Percentiles rank a stretch among this genome's conserved stretches.
These are phyloP conservation scores for Botrytis squamosa DNA, from an alignment of 2,329 filamentous ascomycete genomes.

Conservation along the genomic window DNA sequence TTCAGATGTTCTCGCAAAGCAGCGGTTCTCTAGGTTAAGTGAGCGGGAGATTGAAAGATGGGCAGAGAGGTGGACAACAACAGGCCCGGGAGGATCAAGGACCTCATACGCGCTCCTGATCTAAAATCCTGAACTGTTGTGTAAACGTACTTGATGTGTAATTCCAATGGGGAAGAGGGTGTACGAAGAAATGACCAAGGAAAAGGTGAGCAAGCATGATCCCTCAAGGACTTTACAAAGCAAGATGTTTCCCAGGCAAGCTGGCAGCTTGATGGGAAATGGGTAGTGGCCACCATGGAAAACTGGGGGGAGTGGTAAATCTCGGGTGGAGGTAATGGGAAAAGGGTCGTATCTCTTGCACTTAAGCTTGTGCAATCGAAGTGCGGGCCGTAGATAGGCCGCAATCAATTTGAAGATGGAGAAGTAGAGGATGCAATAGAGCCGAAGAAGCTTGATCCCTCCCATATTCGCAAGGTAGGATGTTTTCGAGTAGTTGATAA, in stretches of 20 bases:
- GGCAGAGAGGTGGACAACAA: neutral
- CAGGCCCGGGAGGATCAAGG: neutral
- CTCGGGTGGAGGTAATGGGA: neutral
- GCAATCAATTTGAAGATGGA: neutral
- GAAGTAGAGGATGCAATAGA: neutral
- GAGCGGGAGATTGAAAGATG: neutral
- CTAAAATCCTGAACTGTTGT: neutral
- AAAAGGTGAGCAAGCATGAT: neutral
- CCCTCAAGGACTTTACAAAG: neutral
- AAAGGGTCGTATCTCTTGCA: neutral
- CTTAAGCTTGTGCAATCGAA: neutral
- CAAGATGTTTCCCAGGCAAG: neutral
- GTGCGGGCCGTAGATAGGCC: neutral
- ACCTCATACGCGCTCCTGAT: neutral
- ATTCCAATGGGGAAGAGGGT: neutral
- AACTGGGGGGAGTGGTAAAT: neutral
- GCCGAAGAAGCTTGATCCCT: neutral
- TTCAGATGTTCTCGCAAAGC: neutral
- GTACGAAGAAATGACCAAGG: no score
- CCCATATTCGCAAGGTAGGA: neutral
- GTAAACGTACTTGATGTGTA: neutral
- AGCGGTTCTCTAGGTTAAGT: neutral
- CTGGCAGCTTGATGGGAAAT: neutral
- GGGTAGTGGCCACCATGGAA: neutral
- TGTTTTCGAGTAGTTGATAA: neutral